Evolutionary conservation across 2,329 filamentous ascomycete species (phyloP).

Genomic region (Bipolaris sorokiniana): DNA sequence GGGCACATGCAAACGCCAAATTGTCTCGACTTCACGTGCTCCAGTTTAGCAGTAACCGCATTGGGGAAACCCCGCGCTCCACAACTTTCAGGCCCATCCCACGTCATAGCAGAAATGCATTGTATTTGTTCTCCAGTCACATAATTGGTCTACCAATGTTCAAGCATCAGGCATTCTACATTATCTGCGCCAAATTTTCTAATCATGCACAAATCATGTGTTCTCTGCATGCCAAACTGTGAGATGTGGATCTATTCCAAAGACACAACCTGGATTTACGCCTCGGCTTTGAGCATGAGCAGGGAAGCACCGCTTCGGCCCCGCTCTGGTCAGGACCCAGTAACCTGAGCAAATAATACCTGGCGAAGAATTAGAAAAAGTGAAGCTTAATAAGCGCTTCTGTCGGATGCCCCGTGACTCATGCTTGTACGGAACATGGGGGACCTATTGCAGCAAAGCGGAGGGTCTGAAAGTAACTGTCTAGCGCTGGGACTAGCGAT

Average conservation of each 20-base stretch:
- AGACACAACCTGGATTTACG: neutral
- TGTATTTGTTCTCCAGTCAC: neutral
- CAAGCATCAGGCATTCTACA: neutral
- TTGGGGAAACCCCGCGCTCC: conserved; percentile 10
- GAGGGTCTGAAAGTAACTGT: neutral
- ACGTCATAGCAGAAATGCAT: conserved; percentile 4
- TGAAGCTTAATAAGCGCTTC: neutral
- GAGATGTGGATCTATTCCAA: neutral
- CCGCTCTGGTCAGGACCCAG: neutral
- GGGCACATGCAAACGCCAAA: conserved; percentile 20
- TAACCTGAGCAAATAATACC: neutral
- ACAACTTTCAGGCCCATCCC: neutral
- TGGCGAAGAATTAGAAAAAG: neutral
- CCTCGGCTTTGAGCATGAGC: neutral
- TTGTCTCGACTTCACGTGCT: conserved; percentile 33
- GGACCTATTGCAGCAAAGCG: neutral
- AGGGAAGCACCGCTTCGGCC: neutral
- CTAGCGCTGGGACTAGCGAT: conserved; percentile 1
- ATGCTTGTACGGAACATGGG: neutral
- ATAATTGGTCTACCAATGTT: neutral
- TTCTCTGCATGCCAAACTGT: neutral
- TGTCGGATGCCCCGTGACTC: neutral
- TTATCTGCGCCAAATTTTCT: neutral
- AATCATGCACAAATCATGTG: neutral
- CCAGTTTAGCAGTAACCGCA: conserved; percentile 4